phyloP scores from a whole-genome alignment of 768 basidiomycete genomes.

The Boletus edulis region DNA sequence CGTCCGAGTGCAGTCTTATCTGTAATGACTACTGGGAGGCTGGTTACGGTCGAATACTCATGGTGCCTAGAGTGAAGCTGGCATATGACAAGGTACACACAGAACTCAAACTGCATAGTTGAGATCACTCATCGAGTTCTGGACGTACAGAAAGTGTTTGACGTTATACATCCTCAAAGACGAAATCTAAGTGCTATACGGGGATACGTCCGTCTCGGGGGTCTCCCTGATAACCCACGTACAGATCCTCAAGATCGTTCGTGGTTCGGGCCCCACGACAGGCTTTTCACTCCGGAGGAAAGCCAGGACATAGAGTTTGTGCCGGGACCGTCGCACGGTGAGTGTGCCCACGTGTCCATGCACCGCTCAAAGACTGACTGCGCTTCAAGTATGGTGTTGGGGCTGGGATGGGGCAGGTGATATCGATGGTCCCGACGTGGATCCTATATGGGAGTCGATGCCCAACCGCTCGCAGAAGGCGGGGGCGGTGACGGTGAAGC shows the following conservation, averaged over 20 bases:
- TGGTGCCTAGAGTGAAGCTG: constrained; percentile 95
- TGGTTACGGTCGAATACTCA: constrained; percentile 94
- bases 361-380: background rate
- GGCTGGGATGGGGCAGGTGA: constrained; percentile 99
- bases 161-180: constrained; percentile 88
- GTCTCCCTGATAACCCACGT: constrained; percentile 91
- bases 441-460: constrained; percentile 94
- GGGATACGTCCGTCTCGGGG: constrained; percentile 92
- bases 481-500: constrained; percentile 67
- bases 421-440: constrained; percentile 95
- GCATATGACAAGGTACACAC: constrained; percentile 83
- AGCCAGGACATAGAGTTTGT: constrained; percentile 70
- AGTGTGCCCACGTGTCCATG: background rate
- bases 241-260: constrained; percentile 97
- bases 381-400: constrained; percentile 91
- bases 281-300: constrained; percentile 90
- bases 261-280: constrained; percentile 98
- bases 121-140: constrained; percentile 3
- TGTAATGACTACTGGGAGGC: constrained; percentile 99
- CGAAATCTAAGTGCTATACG: constrained; percentile 95
- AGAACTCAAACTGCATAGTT: background rate
- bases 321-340: constrained; percentile 84
- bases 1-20: constrained; percentile 92
- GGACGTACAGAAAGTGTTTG: constrained; percentile 76
- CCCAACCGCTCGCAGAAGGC: constrained; percentile 55